phyloP scores from a whole-genome alignment of 2,329 filamentous ascomycete species.

The Pseudogymnoascus sp. region DNA sequence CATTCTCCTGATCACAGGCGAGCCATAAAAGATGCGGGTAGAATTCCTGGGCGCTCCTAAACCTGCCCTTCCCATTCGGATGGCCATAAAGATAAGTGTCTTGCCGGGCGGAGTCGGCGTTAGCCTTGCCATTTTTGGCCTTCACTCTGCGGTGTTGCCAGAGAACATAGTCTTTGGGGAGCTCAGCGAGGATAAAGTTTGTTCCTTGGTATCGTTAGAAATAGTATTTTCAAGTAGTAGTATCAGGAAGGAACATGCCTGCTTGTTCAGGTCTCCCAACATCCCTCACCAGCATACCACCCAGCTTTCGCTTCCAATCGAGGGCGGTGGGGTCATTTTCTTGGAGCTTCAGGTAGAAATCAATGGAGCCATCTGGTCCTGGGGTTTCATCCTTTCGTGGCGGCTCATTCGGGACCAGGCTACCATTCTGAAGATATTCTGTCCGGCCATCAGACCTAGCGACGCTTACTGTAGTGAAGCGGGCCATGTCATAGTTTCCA shows the following conservation, averaged over 20 bases:
- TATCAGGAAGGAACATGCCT: neutral
- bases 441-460: conserved; percentile 23
- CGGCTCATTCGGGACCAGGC: conserved; percentile 30
- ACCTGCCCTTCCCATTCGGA: conserved; percentile 48
- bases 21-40: conserved; percentile 52
- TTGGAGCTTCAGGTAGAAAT: conserved; percentile 44
- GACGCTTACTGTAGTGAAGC: conserved; percentile 1
- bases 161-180: conserved; percentile 48
- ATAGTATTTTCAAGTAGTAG: conserved; percentile 16
- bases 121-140: conserved; percentile 6
- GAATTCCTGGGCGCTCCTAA: conserved; percentile 49
- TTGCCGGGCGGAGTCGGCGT: conserved; percentile 40
- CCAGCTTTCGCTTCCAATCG: conserved; percentile 50
- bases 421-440: conserved; percentile 17
- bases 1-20: conserved; percentile 40
- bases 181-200: conserved; percentile 41
- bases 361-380: conserved; percentile 42
- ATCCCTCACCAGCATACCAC: conserved; percentile 46
- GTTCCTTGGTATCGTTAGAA: conserved; percentile 20
- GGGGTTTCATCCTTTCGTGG: conserved; percentile 38
- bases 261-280: conserved; percentile 29
- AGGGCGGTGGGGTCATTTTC: conserved; percentile 43
- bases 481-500: conserved; percentile 4
- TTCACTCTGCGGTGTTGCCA: conserved; percentile 42
- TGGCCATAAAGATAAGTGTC: conserved; percentile 54